phyloP scores from a whole-genome alignment of 345 rosid genomes.

The Eucalyptus dawsonii region DNA sequence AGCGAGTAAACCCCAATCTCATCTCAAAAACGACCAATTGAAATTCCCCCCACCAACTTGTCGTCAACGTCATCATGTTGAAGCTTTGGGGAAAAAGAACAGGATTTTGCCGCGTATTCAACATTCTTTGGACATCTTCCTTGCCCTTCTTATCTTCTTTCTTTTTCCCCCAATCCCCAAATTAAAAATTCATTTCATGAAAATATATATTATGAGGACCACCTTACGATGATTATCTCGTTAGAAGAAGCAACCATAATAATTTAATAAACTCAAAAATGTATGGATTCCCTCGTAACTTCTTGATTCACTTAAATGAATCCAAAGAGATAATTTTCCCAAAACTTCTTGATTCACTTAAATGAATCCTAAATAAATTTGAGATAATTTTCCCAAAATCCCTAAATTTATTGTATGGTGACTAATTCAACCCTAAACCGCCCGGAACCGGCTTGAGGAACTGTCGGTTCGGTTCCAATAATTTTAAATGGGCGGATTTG shows the following conservation, averaged over 20 bases:
- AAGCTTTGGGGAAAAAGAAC: background rate
- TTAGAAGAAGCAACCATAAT: background rate
- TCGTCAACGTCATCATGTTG: background rate
- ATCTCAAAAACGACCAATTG: background rate
- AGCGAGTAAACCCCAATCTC: background rate
- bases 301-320: background rate
- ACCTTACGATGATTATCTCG: background rate
- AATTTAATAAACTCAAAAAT: background rate
- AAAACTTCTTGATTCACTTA: background rate
- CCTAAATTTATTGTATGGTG: background rate
- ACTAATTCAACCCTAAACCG: background rate
- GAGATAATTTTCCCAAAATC: background rate
- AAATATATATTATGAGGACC: background rate
- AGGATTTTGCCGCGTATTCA: background rate
- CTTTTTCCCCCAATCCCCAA: background rate
- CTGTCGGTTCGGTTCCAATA: too few relatives aligned
- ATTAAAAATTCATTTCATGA: background rate
- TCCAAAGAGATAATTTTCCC: background rate
- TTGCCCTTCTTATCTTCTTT: background rate
- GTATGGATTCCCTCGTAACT: background rate
- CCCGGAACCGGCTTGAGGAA: too few relatives aligned
- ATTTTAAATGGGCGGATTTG: too few relatives aligned
- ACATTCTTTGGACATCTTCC: background rate
- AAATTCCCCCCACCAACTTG: background rate
- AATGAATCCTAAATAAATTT: background rate